These are phyloP conservation scores for Phytopythium cucurbitacearum DNA, from an alignment of 352 stramenopile genomes.

Conservation along the genomic window DNA sequence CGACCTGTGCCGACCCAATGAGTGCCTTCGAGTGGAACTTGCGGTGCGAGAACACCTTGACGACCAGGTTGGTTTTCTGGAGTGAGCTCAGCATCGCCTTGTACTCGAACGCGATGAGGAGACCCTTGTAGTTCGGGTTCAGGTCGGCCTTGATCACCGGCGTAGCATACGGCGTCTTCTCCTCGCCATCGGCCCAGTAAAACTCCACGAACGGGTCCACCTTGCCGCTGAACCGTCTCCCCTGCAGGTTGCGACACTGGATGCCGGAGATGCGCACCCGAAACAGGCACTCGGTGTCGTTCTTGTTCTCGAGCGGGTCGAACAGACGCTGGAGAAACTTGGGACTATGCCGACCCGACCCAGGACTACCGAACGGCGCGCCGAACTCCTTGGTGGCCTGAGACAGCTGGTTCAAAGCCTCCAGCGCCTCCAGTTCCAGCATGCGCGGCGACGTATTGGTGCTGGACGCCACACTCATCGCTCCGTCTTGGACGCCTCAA, in stretches of 20 bases:
- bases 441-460: slow-evolving; percentile 34
- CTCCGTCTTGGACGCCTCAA: no score
- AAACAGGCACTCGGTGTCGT: slow-evolving; percentile 73
- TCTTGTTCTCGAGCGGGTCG: slow-evolving; percentile 50
- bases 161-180: slow-evolving; percentile 67
- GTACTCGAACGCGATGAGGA: slow-evolving; percentile 87
- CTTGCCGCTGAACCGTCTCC: slow-evolving; percentile 75
- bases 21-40: slow-evolving; percentile 76
- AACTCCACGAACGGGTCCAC: slow-evolving; percentile 88
- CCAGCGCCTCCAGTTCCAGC: slow-evolving; percentile 39
- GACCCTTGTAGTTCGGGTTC: slow-evolving; percentile 86
- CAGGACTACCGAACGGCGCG: slow-evolving; percentile 45
- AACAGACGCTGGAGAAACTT: slow-evolving; percentile 70
- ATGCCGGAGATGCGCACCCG: slow-evolving; percentile 83
- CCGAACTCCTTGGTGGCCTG: slow-evolving; percentile 73
- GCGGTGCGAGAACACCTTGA: slow-evolving; percentile 84
- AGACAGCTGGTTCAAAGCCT: slow-evolving; percentile 72
- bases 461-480: slow-evolving; percentile 28
- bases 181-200: slow-evolving; percentile 75
- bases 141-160: slow-evolving; percentile 83
- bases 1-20: slow-evolving; percentile 71
- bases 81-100: slow-evolving; percentile 55
- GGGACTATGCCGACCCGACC: slow-evolving; percentile 34
- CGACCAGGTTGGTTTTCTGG: slow-evolving; percentile 48
- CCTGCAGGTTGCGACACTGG: slow-evolving; percentile 84